phyloP scores from a whole-genome alignment of 257 asterid genomes.

The Ophiorrhiza pumila region DNA sequence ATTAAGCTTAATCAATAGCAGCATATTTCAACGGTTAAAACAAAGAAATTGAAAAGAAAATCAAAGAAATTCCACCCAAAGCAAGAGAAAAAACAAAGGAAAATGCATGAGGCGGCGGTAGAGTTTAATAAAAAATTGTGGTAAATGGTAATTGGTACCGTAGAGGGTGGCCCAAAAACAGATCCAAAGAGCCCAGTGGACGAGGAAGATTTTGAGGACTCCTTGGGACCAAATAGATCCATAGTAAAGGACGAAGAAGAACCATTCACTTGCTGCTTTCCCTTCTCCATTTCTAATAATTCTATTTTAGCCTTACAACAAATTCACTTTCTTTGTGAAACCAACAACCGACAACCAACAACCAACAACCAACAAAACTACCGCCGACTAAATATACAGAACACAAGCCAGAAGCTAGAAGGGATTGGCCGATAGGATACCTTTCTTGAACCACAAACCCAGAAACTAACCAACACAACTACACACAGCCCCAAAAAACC shows the following conservation, averaged over 20 bases:
- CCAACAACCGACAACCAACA: too few species aligned
- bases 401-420: background rate
- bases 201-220: conserved; percentile 41
- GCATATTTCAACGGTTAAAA: too few species aligned
- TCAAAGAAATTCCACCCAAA: background rate
- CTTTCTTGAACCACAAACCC: background rate
- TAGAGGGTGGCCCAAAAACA: conserved; percentile 59
- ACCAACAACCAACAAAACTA: conserved; percentile 22
- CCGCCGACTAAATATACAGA: background rate
- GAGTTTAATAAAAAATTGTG: too few species aligned
- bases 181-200: conserved; percentile 47
- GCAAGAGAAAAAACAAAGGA: background rate
- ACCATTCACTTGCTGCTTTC: conserved; percentile 43
- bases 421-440: background rate
- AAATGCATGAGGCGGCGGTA: background rate
- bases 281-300: conserved; percentile 46
- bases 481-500: background rate
- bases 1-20: too few species aligned
- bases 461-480: background rate
- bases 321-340: too few species aligned
- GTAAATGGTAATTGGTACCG: conserved; percentile 31
- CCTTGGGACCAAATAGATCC: conserved; percentile 71
- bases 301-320: background rate
- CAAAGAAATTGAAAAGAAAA: background rate
- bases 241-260: conserved; percentile 53